These are phyloP conservation scores for Periconia digitata DNA, from an alignment of 2,329 filamentous ascomycete species.

Conservation along the genomic window DNA sequence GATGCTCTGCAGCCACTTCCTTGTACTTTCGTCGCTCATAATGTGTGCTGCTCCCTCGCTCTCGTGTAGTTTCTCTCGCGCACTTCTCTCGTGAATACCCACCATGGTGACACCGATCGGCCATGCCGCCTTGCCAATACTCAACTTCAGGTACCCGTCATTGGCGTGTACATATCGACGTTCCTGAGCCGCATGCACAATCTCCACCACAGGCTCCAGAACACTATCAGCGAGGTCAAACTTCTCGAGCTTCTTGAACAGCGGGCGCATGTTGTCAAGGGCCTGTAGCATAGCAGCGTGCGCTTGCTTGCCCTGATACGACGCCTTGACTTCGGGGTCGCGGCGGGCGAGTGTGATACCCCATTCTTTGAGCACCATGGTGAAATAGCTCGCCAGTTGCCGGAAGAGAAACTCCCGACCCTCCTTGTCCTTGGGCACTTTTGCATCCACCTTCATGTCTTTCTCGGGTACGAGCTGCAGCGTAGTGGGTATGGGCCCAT, in stretches of 20 bases:
- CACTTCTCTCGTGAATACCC: slow-evolving; percentile 95
- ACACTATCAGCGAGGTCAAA: slow-evolving; percentile 77
- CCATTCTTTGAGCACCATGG: slow-evolving; percentile 91
- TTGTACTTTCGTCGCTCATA: slow-evolving; percentile 92
- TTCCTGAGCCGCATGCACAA: slow-evolving; percentile 87
- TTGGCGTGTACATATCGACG: slow-evolving; percentile 94
- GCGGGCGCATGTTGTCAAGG: slow-evolving; percentile 80
- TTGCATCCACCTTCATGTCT: slow-evolving; percentile 77
- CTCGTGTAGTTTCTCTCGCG: slow-evolving; percentile 91
- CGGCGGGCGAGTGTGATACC: slow-evolving; percentile 69
- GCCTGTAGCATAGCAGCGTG: slow-evolving; percentile 84
- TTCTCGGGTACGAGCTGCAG: slow-evolving; percentile 77
- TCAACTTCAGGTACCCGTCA: slow-evolving; percentile 87
- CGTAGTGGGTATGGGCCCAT: slow-evolving; percentile 84
- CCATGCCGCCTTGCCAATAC: slow-evolving; percentile 96
- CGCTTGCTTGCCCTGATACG: slow-evolving; percentile 78
- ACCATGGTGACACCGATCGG: slow-evolving; percentile 99
- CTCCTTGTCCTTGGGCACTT: slow-evolving; percentile 63
- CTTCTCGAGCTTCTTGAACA: slow-evolving; percentile 88
- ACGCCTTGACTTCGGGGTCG: slow-evolving; percentile 62
- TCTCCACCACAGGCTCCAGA: slow-evolving; percentile 82
- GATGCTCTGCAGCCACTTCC: slow-evolving; percentile 96
- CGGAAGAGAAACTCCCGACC: slow-evolving; percentile 74
- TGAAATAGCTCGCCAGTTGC: slow-evolving; percentile 93
- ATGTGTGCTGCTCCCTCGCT: slow-evolving; percentile 80